Base-by-base conservation (phyloP, 1,284 basidiomycete species). In the Moesziomyces sp. region DNA sequence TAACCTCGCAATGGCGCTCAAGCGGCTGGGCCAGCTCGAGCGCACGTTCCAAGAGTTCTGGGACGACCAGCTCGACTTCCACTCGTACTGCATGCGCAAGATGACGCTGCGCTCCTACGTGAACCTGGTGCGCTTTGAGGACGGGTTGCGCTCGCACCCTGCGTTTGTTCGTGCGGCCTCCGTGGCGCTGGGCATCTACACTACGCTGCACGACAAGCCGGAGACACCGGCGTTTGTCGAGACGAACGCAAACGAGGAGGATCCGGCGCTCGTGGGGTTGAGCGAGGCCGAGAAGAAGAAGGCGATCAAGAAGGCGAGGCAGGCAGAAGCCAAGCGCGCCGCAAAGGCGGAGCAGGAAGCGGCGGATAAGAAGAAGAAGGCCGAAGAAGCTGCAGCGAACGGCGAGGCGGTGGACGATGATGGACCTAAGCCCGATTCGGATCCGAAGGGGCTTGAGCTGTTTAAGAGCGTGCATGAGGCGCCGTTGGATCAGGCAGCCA, bases 11-110 rank as follows among this genome's bases (percentile, higher is more conserved):
- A 86, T 92, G 74, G 94, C 95, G 9, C 86, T 99, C 79, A 98
- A 98, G 87, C 90, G 91, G 77, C 96, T 93, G 79, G 88, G 89
- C 58, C 88, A 91, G 50, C 87, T 97, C 45, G 89, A 90, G 64
- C 91, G 93, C 90, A 87, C 91, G 16, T 97, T 97, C 85, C 89
- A 91, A 58, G 92, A 93, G 59, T 89, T 93, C 73, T 93, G 95
- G 80, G 94, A 98, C 76, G 97, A 99, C 83, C 95, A 99, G 85
- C 96, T 93, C 80, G 97, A 99, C 85, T 99, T 99, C 88, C 97
- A 99, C 84, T 90, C 91, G 8, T 99, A 99, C 85, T 93, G 93
- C 77, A 82, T 97, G 79, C 90, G 97, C 48, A 93, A 93, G 79
- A 93, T 91, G 83, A 97, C 93, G 3, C 86, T 99, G 42, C 91